Evolutionary conservation across 2,329 filamentous ascomycete genomes (phyloP).

Genomic region (Diaporthe batatas): DNA sequence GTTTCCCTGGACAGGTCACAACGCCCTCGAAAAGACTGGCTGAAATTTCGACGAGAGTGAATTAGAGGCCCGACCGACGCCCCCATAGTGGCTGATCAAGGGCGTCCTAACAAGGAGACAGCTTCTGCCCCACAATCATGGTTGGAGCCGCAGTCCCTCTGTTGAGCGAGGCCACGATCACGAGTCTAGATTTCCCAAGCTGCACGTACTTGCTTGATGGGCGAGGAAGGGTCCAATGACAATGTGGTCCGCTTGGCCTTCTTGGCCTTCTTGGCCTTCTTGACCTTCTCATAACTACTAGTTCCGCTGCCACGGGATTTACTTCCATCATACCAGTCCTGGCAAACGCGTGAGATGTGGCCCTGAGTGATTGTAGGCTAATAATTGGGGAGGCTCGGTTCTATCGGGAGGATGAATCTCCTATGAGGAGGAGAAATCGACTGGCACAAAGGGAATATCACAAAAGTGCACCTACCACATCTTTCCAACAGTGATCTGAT

Average conservation of each 20-base stretch:
- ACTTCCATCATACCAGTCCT: background rate
- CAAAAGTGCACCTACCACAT: background rate
- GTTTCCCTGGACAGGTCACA: background rate
- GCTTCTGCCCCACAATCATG: background rate
- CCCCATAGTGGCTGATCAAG: background rate
- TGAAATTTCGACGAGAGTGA: background rate
- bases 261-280: background rate
- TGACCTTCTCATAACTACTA: background rate
- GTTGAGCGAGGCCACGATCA: background rate
- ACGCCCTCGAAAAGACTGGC: background rate
- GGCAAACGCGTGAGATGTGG: background rate
- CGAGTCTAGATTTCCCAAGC: background rate
- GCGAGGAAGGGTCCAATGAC: background rate
- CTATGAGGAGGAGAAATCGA: conserved; percentile 26
- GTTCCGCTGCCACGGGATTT: background rate
- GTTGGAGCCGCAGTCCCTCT: background rate
- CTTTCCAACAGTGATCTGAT: too few species aligned
- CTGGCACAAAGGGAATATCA: conserved; percentile 20
- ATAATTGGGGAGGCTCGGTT: conserved; percentile 10
- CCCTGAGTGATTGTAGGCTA: background rate
- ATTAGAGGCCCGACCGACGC: background rate
- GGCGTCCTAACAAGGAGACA: background rate
- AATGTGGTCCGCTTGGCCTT: too few species aligned
- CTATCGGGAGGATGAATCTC: conserved; percentile 9
- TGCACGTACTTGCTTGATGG: background rate